Conservation (phyloP, 2,329 filamentous ascomycete genomes). For the Chaetomium sp. region DNA sequence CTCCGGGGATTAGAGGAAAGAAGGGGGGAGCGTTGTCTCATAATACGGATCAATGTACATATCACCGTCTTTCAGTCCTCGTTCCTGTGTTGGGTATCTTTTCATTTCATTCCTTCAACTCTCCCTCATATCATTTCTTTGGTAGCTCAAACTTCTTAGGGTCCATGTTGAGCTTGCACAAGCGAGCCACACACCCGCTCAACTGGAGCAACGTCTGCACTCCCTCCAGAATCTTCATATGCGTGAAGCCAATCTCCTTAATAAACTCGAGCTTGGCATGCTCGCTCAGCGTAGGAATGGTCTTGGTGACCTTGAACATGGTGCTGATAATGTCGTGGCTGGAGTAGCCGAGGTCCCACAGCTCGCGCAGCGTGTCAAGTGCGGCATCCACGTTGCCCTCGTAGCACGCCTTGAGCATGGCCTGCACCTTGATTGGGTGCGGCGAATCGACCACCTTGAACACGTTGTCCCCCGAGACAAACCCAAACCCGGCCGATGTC, state of each 20-base stretch:
- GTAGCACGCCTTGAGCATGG: constrained; percentile 95
- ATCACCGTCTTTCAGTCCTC: background rate
- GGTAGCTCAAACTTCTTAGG: constrained; percentile 63
- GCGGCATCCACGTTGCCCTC: constrained; percentile 86
- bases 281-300: constrained; percentile 83
- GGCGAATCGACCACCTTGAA: constrained; percentile 97
- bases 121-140: constrained; percentile 26
- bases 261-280: constrained; percentile 96
- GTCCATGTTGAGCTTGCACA: constrained; percentile 97
- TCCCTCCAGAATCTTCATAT: constrained; percentile 98
- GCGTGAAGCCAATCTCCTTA: constrained; percentile 96
- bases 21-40: background rate
- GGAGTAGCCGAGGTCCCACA: constrained; percentile 95
- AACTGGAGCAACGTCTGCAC: constrained; percentile 92
- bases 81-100: constrained; percentile 8
- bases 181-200: constrained; percentile 81
- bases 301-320: constrained; percentile 98
- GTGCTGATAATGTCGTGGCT: constrained; percentile 98
- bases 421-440: constrained; percentile 96
- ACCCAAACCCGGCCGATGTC: constrained; percentile 86
- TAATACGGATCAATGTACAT: background rate
- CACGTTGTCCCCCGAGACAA: constrained; percentile 96
- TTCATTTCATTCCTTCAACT: background rate
- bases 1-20: background rate
- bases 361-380: constrained; percentile 76